These are phyloP conservation scores for Smithsoniella earleae DNA, from an alignment of 163 green algal genomes.

Conservation along the genomic window DNA sequence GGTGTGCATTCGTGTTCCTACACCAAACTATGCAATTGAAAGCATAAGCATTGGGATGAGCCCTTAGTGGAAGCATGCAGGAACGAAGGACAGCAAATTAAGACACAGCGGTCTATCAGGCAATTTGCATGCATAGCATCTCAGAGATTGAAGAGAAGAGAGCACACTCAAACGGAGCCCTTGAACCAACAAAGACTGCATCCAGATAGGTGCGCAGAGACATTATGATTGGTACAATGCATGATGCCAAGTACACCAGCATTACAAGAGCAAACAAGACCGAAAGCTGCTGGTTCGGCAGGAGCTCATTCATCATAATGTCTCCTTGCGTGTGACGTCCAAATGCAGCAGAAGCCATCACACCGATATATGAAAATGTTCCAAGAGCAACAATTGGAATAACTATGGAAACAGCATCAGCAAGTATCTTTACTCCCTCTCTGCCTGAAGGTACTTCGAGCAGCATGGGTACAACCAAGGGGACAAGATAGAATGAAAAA, in stretches of 20 bases:
- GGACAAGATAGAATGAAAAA: slow-evolving; percentile 46
- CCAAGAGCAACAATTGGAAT: slow-evolving; percentile 40
- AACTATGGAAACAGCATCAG: slow-evolving; percentile 29
- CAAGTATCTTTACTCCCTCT: slow-evolving; percentile 37
- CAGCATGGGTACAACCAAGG: slow-evolving; percentile 62
- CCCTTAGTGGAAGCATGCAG: not conserved
- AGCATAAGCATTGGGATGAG: not conserved
- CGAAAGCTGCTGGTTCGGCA: not conserved
- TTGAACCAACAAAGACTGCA: not conserved
- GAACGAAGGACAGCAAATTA: not conserved
- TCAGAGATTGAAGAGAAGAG: not conserved
- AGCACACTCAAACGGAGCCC: not conserved
- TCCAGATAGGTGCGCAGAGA: slow-evolving; percentile 22
- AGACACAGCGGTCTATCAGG: not conserved
- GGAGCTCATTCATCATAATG: slow-evolving; percentile 39
- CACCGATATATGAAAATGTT: slow-evolving; percentile 43
- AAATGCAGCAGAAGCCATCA: slow-evolving; percentile 47
- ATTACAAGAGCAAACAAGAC: slow-evolving; percentile 30
- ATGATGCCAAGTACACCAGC: slow-evolving; percentile 36
- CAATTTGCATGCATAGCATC: not conserved
- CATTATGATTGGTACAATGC: slow-evolving; percentile 24
- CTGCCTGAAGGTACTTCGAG: slow-evolving; percentile 51
- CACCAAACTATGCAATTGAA: not conserved
- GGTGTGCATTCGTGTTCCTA: not conserved
- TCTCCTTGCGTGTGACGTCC: slow-evolving; percentile 40